These are phyloP conservation scores for Boletus vermiculosoides DNA, from an alignment of 768 basidiomycete species.

Conservation along the genomic window DNA sequence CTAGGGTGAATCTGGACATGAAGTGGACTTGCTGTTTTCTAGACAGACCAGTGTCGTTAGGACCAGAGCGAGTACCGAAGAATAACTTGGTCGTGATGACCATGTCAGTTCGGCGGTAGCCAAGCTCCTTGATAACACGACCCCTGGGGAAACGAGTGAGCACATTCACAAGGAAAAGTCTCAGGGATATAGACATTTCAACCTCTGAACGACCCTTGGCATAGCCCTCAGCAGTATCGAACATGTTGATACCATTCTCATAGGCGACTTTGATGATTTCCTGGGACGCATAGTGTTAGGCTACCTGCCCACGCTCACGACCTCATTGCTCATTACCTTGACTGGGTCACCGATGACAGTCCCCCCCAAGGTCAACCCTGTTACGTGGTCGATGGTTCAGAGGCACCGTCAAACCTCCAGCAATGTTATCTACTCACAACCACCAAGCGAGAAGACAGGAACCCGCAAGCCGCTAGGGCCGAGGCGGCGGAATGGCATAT, in stretches of 20 bases:
- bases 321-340: slow-evolving; percentile 32
- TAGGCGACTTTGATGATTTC: slow-evolving; percentile 56
- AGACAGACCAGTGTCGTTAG: slow-evolving; percentile 40
- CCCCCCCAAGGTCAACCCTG: slow-evolving; percentile 48
- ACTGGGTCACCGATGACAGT: slow-evolving; percentile 52
- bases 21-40: slow-evolving; percentile 28
- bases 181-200: slow-evolving; percentile 42
- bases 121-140: slow-evolving; percentile 53
- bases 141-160: slow-evolving; percentile 33
- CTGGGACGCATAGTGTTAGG: slow-evolving; percentile 15
- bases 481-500: slow-evolving; percentile 42
- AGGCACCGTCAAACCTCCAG: not conserved
- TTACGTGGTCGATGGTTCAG: not conserved
- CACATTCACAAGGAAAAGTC: not conserved
- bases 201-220: slow-evolving; percentile 48
- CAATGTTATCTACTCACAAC: slow-evolving; percentile 34
- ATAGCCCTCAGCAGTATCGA: slow-evolving; percentile 48
- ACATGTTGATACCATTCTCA: slow-evolving; percentile 52
- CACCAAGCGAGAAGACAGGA: slow-evolving; percentile 51
- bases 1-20: not conserved
- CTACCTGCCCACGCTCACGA: not conserved
- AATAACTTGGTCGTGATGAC: slow-evolving; percentile 58
- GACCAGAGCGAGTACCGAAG: slow-evolving; percentile 51
- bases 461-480: slow-evolving; percentile 49
- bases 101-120: slow-evolving; percentile 47